phyloP scores from a whole-genome alignment of 768 basidiomycete genomes.

The Trametes meyenii region DNA sequence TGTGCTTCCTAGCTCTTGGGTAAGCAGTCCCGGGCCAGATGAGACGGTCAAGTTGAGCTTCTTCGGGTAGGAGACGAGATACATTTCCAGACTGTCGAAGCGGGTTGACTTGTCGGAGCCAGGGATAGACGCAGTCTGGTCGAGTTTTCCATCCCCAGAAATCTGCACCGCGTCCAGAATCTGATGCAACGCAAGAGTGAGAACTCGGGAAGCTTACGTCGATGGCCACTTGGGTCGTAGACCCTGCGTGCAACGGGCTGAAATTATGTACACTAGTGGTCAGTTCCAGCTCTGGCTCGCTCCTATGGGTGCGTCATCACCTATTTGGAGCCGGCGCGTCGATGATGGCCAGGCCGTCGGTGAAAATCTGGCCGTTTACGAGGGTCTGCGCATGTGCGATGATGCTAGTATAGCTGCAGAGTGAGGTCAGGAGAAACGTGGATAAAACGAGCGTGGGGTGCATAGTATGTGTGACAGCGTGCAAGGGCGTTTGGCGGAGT shows the following conservation, averaged over 20 bases:
- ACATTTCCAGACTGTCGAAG: slow-evolving; percentile 47
- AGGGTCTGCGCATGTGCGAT: slow-evolving; percentile 27
- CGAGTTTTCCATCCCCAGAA: slow-evolving; percentile 49
- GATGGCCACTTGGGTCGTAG: slow-evolving; percentile 37
- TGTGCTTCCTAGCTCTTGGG: slow-evolving; percentile 45
- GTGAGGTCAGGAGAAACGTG: slow-evolving; percentile 15
- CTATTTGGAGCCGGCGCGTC: slow-evolving; percentile 33
- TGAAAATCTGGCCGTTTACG: slow-evolving; percentile 36
- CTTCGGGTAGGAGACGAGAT: slow-evolving; percentile 45
- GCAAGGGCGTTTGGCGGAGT: neutral
- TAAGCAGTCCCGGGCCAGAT: slow-evolving; percentile 41
- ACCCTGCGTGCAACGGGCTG: slow-evolving; percentile 36
- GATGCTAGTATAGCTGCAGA: neutral
- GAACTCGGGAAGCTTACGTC: slow-evolving; percentile 30
- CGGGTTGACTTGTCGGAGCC: slow-evolving; percentile 40
- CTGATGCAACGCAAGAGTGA: no score
- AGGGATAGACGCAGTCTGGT: slow-evolving; percentile 37
- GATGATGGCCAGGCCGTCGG: slow-evolving; percentile 39
- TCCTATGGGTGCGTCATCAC: slow-evolving; percentile 11
- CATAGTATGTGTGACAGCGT: slow-evolving; percentile 17
- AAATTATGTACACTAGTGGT: neutral
- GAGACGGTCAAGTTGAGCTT: slow-evolving; percentile 49
- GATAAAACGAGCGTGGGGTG: slow-evolving; percentile 26
- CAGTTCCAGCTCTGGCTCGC: neutral
- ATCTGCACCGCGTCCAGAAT: slow-evolving; percentile 30